Conservation (phyloP, 352 stramenopile genomes). For the Phytophthora meadii region DNA sequence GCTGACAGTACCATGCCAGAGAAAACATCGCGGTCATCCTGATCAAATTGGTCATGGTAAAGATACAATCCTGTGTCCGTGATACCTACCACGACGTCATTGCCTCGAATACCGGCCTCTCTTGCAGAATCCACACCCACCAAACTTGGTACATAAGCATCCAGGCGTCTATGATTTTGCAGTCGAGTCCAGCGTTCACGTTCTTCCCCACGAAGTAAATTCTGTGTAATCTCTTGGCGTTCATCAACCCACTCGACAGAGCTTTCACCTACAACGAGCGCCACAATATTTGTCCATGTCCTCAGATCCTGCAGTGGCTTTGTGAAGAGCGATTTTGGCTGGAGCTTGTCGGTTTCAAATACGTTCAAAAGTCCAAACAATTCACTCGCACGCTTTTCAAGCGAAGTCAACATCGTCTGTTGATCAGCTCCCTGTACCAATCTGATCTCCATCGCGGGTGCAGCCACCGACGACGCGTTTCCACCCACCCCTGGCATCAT, state of each 20-base stretch:
- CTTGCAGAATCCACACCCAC: constrained; percentile 72
- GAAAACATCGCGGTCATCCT: constrained; percentile 63
- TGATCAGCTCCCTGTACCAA: constrained; percentile 50
- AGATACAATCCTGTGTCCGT: constrained; percentile 85
- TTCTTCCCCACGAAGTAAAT: constrained; percentile 38
- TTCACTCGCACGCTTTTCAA: constrained; percentile 47
- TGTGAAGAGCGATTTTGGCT: constrained; percentile 55
- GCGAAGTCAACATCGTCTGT: constrained; percentile 32
- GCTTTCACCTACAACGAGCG: constrained; percentile 49
- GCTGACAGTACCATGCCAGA: constrained; percentile 44
- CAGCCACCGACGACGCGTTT: constrained; percentile 20
- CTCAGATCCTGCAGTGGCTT: constrained; percentile 57
- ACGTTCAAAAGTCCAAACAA: constrained; percentile 70
- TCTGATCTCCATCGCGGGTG: constrained; percentile 68
- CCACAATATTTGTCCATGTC: constrained; percentile 68
- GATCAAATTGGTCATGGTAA: constrained; percentile 86
- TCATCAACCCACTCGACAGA: constrained; percentile 76
- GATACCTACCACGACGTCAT: constrained; percentile 79
- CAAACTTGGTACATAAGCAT: constrained; percentile 65
- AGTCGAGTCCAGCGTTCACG: constrained; percentile 32
- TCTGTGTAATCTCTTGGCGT: constrained; percentile 42
- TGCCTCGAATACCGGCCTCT: constrained; percentile 68
- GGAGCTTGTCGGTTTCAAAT: constrained; percentile 47
- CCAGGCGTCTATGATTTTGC: constrained; percentile 54
- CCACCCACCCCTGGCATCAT: constrained; percentile 14